A percentile compares a stretch with the other conserved stretches of the same genome.
phyloP scores from a whole-genome alignment of 495 filamentous ascomycete genomes.

The Acidomyces sp. region DNA sequence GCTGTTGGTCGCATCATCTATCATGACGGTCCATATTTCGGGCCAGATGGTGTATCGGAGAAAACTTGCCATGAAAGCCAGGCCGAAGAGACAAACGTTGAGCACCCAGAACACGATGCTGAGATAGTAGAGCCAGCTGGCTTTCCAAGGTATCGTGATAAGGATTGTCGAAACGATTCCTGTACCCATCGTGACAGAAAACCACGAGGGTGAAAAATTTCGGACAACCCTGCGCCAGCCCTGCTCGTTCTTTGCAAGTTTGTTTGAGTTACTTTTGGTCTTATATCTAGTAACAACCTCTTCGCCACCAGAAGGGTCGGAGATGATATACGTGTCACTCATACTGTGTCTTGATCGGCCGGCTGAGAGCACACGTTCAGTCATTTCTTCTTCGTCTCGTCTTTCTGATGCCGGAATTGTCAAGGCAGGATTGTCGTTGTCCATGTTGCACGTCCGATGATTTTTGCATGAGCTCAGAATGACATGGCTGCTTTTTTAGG shows the following conservation, averaged over 20 bases:
- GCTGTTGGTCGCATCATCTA: constrained; percentile 43
- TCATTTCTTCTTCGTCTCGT: too few species aligned
- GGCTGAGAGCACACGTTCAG: too few species aligned
- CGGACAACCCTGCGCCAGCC: constrained; percentile 27
- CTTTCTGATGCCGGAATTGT: constrained; percentile 19
- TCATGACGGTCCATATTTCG: constrained; percentile 45
- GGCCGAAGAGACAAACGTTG: constrained; percentile 33
- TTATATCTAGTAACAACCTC: background rate
- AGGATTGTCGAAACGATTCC: constrained; percentile 27
- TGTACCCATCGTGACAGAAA: constrained; percentile 30
- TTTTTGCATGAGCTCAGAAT: too few species aligned
- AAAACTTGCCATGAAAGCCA: constrained; percentile 34
- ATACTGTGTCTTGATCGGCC: constrained; percentile 3
- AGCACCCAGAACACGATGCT: constrained; percentile 26
- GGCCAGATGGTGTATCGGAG: constrained; percentile 48
- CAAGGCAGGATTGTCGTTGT: constrained; percentile 22
- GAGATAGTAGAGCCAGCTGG: constrained; percentile 26
- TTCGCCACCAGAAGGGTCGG: too few species aligned
- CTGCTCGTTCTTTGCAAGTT: constrained; percentile 19
- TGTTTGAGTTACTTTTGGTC: too few species aligned
- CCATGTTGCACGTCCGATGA: too few species aligned
- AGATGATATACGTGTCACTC: too few species aligned
- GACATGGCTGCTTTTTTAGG: too few species aligned
- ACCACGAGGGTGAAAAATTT: constrained; percentile 29
- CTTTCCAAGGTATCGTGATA: constrained; percentile 24